A percentile compares a stretch with the other conserved stretches of the same genome.
Evolutionary conservation across 495 filamentous ascomycete genomes (phyloP).

Genomic region (Cercophora newfieldiana): DNA sequence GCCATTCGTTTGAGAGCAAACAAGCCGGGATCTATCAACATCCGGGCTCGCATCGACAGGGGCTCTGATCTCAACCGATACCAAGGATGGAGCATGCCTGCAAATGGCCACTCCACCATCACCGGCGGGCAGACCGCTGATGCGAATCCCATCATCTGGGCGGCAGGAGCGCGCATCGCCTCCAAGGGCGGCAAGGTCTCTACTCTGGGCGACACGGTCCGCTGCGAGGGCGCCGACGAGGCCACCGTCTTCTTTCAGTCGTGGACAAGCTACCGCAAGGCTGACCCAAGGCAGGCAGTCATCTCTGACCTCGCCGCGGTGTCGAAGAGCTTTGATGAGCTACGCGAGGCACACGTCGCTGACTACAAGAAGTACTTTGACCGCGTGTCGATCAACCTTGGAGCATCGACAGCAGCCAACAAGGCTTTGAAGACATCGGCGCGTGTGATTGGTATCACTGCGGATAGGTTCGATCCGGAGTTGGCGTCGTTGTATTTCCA

Average conservation of each 20-base stretch:
- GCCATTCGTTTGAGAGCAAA: neutral
- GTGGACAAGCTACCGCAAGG: slow-evolving; percentile 7
- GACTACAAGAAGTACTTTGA: neutral
- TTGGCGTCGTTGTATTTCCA: neutral
- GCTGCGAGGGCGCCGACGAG: slow-evolving; percentile 10
- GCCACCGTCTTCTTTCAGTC: neutral
- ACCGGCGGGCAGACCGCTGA: slow-evolving; percentile 1
- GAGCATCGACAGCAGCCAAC: neutral
- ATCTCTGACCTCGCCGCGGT: neutral
- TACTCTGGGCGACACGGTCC: slow-evolving; percentile 10
- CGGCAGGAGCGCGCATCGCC: neutral
- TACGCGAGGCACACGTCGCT: neutral
- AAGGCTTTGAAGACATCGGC: slow-evolving; percentile 6
- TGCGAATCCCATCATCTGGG: slow-evolving; percentile 8
- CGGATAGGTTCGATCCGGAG: neutral
- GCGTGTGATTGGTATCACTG: neutral
- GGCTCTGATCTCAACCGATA: slow-evolving; percentile 12
- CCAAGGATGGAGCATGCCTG: neutral
- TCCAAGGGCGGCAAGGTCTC: neutral
- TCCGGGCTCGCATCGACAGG: neutral
- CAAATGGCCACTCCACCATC: neutral
- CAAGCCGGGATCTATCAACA: neutral
- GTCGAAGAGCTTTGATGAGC: neutral
- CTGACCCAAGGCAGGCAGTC: slow-evolving; percentile 1
- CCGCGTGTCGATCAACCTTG: neutral